Evolutionary conservation across 2,329 filamentous ascomycete genomes (phyloP).

Genomic region (Fusarium papillatum): DNA sequence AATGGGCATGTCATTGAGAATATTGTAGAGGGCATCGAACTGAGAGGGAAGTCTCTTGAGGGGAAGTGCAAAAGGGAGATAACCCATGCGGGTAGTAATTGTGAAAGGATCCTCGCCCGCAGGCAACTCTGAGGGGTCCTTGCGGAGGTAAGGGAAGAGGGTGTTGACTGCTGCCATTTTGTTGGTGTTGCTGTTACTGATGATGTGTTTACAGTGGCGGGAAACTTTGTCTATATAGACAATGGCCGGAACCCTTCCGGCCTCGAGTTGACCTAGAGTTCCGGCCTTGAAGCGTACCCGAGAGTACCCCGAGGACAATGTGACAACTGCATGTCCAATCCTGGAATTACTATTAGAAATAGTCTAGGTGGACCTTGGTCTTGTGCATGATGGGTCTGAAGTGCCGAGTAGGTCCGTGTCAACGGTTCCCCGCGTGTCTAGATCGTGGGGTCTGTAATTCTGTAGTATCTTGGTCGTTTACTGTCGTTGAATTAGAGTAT

Average conservation of each 20-base stretch:
- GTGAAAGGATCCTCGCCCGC: constrained; percentile 35
- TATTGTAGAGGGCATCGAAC: constrained; percentile 31
- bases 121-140: constrained; percentile 32
- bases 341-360: constrained; percentile 27
- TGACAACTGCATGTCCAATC: constrained; percentile 24
- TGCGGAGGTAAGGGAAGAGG: constrained; percentile 34
- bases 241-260: constrained; percentile 36
- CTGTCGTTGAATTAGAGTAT: background rate
- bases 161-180: constrained; percentile 38
- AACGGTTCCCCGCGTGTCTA: background rate
- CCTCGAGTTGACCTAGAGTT: background rate
- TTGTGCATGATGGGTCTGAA: constrained; percentile 1
- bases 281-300: constrained; percentile 12
- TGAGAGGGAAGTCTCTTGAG: constrained; percentile 29
- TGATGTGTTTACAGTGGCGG: background rate
- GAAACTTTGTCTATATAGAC: constrained; percentile 32
- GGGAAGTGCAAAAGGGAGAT: constrained; percentile 32
- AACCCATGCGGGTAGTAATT: constrained; percentile 36
- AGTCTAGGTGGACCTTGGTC: constrained; percentile 20
- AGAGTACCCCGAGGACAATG: constrained; percentile 25
- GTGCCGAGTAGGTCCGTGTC: background rate
- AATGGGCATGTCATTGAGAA: constrained; percentile 34
- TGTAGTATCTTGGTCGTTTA: background rate
- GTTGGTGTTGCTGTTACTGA: background rate
- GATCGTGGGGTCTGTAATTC: background rate